A percentile compares a stretch with the other conserved stretches of the same genome.
phyloP scores from a whole-genome alignment of 2,329 filamentous ascomycete species.

The Elsinoe fawcettii region DNA sequence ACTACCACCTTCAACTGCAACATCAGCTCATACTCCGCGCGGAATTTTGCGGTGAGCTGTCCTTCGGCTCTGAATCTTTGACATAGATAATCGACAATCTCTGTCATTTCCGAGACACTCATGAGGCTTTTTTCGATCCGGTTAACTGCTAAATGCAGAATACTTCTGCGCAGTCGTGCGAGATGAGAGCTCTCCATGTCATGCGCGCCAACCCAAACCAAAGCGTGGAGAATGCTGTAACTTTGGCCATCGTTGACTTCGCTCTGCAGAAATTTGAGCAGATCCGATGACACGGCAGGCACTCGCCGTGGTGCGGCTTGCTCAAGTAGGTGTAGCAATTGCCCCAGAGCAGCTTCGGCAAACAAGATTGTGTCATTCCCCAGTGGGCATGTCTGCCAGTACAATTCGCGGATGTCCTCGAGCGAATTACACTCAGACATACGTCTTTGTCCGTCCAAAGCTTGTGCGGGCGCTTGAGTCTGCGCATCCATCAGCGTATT shows the following conservation, averaged over 20 bases:
- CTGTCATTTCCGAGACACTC: background rate
- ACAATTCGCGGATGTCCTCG: background rate
- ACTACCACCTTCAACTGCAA: background rate
- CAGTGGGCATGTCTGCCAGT: constrained; percentile 8
- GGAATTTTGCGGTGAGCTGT: background rate
- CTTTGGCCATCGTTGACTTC: background rate
- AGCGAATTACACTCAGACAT: background rate
- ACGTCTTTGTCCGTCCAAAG: background rate
- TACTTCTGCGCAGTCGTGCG: background rate
- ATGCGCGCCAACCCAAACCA: background rate
- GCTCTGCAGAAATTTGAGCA: background rate
- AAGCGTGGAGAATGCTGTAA: background rate
- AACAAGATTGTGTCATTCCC: background rate
- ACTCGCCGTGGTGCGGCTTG: background rate
- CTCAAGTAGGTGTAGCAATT: background rate
- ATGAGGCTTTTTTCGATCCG: background rate
- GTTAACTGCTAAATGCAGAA: background rate
- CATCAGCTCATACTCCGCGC: background rate
- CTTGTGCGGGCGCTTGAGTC: background rate
- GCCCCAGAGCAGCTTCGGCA: background rate
- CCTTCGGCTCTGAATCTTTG: background rate
- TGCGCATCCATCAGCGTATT: background rate
- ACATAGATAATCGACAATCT: background rate
- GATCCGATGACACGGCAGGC: background rate
- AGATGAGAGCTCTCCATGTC: background rate